A percentile compares a stretch with the other conserved stretches of the same genome.
Conservation (phyloP, 257 asterid species). For the Haberlea rhodopensis region DNA sequence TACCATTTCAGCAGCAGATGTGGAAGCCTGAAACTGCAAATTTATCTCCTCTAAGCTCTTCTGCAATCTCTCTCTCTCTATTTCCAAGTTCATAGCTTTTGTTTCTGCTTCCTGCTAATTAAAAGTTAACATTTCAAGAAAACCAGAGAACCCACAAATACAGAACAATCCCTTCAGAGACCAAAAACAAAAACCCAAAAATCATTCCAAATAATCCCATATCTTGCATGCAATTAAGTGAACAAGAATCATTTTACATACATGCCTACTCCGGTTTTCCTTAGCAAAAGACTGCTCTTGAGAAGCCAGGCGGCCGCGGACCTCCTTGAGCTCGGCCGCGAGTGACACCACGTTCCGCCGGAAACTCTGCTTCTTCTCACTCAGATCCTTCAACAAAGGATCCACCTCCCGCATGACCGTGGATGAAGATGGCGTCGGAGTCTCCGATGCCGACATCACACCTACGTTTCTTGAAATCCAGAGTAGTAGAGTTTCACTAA, state of each 20-base stretch:
- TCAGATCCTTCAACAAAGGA: conserved; percentile 84
- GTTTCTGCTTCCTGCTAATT: conserved; percentile 61
- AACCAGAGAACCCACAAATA: neutral
- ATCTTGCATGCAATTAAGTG: neutral
- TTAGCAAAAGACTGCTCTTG: conserved; percentile 54
- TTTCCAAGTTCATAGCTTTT: conserved; percentile 68
- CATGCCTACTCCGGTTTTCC: conserved; percentile 70
- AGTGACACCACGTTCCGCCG: conserved; percentile 81
- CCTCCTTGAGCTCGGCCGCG: conserved; percentile 85
- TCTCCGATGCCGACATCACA: conserved; percentile 39
- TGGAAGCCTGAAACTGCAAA: conserved; percentile 55
- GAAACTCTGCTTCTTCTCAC: conserved; percentile 78
- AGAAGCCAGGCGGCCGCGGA: conserved; percentile 61
- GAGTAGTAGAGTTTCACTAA: neutral
- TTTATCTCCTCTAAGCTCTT: conserved; percentile 55
- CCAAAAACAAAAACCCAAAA: conserved; percentile 22
- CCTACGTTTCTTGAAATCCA: conserved; percentile 4
- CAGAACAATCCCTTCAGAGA: neutral
- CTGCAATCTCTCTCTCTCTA: conserved; percentile 56
- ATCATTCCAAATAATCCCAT: conserved; percentile 17
- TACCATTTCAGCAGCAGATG: conserved; percentile 63
- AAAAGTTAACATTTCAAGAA: conserved; percentile 4
- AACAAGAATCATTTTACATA: conserved; percentile 12
- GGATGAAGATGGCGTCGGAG: conserved; percentile 29
- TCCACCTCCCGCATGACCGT: conserved; percentile 44